These are phyloP conservation scores for Paradendryphiella salina DNA, from an alignment of 2,329 filamentous ascomycete species.

Conservation along the genomic window DNA sequence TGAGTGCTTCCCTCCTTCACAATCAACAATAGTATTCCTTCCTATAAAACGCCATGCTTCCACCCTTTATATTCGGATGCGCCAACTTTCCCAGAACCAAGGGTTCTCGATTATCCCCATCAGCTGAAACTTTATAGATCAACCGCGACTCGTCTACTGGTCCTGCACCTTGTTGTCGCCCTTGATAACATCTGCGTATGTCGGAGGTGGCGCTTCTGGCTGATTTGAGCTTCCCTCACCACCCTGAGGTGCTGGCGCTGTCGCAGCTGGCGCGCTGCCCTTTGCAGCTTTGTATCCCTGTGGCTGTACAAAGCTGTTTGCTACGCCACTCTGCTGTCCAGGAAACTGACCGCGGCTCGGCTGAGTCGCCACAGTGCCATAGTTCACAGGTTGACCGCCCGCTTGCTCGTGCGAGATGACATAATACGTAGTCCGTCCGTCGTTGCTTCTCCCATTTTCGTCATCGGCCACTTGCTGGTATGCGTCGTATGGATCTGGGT, in stretches of 20 bases:
- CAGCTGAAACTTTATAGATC: no score
- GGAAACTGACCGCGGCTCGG: constrained; percentile 49
- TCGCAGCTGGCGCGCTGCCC: constrained; percentile 14
- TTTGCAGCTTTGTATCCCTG: constrained; percentile 25
- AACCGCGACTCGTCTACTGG: constrained; percentile 18
- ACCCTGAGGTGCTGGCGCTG: constrained; percentile 19
- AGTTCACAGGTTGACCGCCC: constrained; percentile 47
- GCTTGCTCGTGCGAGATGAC: constrained; percentile 37
- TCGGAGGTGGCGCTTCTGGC: constrained; percentile 66
- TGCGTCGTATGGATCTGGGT: constrained; percentile 67
- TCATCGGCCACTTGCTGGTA: constrained; percentile 66
- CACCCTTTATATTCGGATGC: neutral
- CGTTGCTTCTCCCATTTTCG: constrained; percentile 49
- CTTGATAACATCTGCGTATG: constrained; percentile 85
- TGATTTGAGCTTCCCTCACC: constrained; percentile 36
- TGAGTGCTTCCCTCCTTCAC: neutral
- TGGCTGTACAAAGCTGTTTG: constrained; percentile 37
- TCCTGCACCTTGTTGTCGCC: constrained; percentile 87
- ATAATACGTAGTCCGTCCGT: constrained; percentile 32
- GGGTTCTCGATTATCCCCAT: no score
- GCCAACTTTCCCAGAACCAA: neutral
- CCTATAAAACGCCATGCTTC: constrained; percentile 3
- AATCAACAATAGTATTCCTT: neutral
- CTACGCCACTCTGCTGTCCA: constrained; percentile 44
- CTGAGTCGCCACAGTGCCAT: constrained; percentile 49